Evolutionary conservation across 78 protist species (phyloP), one percentile per base, ranked within the genome.

Genomic region (Polysphondylium violaceum): DNA sequence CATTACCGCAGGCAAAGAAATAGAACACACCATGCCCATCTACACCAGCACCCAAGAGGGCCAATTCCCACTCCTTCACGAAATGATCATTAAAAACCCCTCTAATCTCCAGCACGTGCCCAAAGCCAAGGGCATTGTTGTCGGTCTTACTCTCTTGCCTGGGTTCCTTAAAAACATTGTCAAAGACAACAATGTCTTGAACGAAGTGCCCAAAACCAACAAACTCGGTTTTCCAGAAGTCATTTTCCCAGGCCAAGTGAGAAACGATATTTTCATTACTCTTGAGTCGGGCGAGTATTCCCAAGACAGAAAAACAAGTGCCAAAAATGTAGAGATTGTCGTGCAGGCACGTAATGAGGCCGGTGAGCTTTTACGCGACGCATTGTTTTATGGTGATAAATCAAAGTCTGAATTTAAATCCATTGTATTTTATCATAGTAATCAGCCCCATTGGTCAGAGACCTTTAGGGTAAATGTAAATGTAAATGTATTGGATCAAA

Each of bases 401-500:
- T 69, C 29, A 14, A 69, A 40, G 4, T 71, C 92, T 6, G 92
- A 86, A n/a, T 86, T 43, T 65, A 86, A 59, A 58, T 72, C 92
- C n/a, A 53, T 74, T 55, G 86, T 86, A 40, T 74, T 69, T 56
- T 75, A 86, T 71, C 92, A 86, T 27, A 51, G 78, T 8, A 86
- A 86, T 50, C 92, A 86, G 29, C 92, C 92, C 33, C 85, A 86
- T 51, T 86, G 92, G 92, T 29, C 87, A 19, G 92, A 86, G 43
- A 75, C 86, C 1, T 35, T 86, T 25, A 63, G 79, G 41, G 17
- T 86, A 9, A 86, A 74, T 36, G 60, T 86, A 71, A 78, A 78
- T 17, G 12, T 75, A 36, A 25, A 36, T 6, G 27, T 86, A 27
- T 55, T 86, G 3, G 77, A 72, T 36, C 76, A 86, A 55, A 55